phyloP scores from a whole-genome alignment of 2,329 filamentous ascomycete genomes.

The Ceratocystis variospora region DNA sequence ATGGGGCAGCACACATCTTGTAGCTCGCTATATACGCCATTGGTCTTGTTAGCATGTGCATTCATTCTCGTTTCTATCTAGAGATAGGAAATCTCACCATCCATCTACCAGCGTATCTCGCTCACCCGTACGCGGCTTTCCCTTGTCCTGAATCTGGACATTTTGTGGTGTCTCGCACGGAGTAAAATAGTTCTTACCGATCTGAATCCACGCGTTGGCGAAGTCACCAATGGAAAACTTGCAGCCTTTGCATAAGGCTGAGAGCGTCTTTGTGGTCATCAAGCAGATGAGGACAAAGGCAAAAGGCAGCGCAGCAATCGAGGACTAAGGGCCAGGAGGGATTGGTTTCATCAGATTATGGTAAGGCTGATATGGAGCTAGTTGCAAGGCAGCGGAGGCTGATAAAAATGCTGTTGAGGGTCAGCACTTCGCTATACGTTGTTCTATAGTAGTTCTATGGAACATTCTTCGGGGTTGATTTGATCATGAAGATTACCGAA shows the following conservation, averaged over 20 bases:
- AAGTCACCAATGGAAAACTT: conserved; percentile 25
- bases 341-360: not conserved
- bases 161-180: conserved; percentile 24
- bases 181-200: conserved; percentile 31
- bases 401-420: not conserved
- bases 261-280: conserved; percentile 20
- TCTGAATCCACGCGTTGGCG: conserved; percentile 30
- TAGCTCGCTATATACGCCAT: conserved; percentile 24
- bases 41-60: not conserved
- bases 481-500: not conserved
- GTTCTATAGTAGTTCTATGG: not conserved
- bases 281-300: too few species aligned
- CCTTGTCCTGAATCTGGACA: conserved; percentile 22
- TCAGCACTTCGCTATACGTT: not conserved
- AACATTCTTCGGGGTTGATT: not conserved
- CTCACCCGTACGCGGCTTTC: conserved; percentile 25
- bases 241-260: conserved; percentile 27
- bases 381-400: not conserved
- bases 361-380: not conserved
- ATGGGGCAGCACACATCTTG: conserved; percentile 27
- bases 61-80: not conserved
- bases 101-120: conserved; percentile 27
- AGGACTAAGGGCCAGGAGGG: not conserved
- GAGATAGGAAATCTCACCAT: conserved; percentile 24
- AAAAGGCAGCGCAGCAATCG: not conserved